A percentile compares a stretch with the other conserved stretches of the same genome.
phyloP scores from a whole-genome alignment of 805 yeast genomes.

The Saccharomycopsis capsularis region DNA sequence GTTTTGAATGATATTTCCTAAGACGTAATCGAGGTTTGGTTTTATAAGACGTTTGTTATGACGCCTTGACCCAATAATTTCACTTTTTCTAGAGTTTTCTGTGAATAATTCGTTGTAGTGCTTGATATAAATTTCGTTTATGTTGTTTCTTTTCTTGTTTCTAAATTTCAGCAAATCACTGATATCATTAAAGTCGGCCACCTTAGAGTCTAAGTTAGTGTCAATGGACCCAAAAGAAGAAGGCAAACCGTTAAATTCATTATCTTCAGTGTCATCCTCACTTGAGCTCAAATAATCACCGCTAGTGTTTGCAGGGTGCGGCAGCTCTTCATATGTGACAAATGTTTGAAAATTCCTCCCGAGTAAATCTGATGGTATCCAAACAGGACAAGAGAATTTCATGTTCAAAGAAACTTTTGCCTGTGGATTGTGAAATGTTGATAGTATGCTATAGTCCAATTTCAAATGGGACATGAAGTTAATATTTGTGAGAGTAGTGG shows the following conservation, averaged over 20 bases:
- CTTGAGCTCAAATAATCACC: no score
- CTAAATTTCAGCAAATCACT: conserved; percentile 3
- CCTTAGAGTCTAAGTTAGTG: no score
- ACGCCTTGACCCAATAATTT: no score
- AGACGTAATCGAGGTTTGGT: conserved; percentile 1
- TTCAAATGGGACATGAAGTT: conserved; percentile 3
- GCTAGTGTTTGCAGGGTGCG: neutral
- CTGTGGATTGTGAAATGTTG: neutral
- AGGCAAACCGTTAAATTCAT: no score
- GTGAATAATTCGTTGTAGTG: conserved; percentile 8
- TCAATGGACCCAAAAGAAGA: no score
- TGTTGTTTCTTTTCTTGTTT: conserved; percentile 8
- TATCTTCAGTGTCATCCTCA: no score
- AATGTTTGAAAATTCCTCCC: conserved; percentile 7
- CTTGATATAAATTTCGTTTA: conserved; percentile 9
- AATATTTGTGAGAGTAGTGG: neutral
- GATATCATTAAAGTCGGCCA: neutral
- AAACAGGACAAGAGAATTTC: conserved; percentile 1
- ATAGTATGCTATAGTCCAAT: neutral
- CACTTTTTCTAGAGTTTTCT: neutral
- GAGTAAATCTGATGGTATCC: conserved; percentile 14
- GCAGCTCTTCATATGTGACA: conserved; percentile 6
- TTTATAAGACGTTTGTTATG: neutral
- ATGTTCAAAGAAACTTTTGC: conserved; percentile 9
- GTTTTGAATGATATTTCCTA: conserved; percentile 2